Evolutionary conservation across 176 grass and related monocot genomes (phyloP).

Genomic region (Oryza coarctata): DNA sequence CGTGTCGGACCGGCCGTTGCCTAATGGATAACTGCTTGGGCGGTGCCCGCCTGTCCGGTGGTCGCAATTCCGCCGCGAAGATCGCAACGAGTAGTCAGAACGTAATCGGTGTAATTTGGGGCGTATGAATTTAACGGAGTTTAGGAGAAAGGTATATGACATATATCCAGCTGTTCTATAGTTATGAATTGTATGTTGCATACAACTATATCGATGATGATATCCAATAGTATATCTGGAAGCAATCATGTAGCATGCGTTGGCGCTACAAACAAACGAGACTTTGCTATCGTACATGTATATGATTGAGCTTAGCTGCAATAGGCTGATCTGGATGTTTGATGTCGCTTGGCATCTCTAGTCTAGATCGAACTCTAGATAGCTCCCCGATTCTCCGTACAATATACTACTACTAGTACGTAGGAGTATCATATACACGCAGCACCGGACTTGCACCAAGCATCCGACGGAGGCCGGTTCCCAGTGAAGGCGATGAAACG

Average conservation of each 20-base stretch:
- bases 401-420: neutral
- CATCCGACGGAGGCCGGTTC: neutral
- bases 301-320: neutral
- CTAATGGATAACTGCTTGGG: too few species aligned
- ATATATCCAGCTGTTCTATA: too few species aligned
- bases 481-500: constrained; percentile 42
- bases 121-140: too few species aligned
- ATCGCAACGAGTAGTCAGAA: too few species aligned
- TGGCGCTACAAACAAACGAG: neutral
- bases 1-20: neutral
- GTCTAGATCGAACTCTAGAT: neutral
- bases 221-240: neutral
- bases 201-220: neutral
- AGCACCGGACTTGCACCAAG: too few species aligned
- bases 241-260: neutral
- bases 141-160: too few species aligned
- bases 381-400: neutral
- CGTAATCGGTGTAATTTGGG: too few species aligned
- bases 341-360: neutral
- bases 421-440: neutral
- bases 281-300: neutral
- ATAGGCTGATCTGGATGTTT: neutral
- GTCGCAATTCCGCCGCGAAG: too few species aligned
- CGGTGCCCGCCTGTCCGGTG: too few species aligned
- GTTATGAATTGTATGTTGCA: too few species aligned